Evolutionary conservation across 108 stramenopile species (phyloP).

Genomic region (Aurantiochytrium sp.): DNA sequence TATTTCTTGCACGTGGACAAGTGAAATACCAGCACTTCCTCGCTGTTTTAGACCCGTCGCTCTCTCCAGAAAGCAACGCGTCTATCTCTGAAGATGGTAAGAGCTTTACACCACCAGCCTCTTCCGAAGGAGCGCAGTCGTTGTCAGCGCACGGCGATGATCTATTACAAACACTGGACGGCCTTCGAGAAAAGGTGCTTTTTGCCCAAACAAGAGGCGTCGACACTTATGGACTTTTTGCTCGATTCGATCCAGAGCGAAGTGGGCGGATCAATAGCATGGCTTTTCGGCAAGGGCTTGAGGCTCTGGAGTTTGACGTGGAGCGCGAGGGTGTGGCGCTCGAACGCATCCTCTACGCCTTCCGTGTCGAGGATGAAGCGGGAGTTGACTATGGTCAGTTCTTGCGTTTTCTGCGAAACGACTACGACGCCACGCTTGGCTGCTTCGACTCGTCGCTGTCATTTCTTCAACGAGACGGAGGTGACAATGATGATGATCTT

Average conservation of each 20-base stretch:
- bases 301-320: neutral
- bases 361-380: neutral
- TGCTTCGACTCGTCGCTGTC: neutral
- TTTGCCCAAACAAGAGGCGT: neutral
- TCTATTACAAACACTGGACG: neutral
- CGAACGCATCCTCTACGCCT: neutral
- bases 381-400: neutral
- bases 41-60: neutral
- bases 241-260: neutral
- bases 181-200: neutral
- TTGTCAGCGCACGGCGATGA: neutral
- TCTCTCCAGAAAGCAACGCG: neutral
- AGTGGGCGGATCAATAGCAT: neutral
- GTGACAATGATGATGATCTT: neutral
- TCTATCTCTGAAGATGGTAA: too few relatives aligned
- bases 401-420: neutral
- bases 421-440: neutral
- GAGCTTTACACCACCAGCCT: too few relatives aligned
- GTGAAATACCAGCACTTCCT: neutral
- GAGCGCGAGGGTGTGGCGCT: neutral
- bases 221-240: neutral
- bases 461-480: neutral
- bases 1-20: neutral
- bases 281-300: neutral
- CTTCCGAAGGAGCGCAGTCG: neutral